phyloP scores from a whole-genome alignment of 2,329 filamentous ascomycete genomes.

The Penicillium janthinellum region DNA sequence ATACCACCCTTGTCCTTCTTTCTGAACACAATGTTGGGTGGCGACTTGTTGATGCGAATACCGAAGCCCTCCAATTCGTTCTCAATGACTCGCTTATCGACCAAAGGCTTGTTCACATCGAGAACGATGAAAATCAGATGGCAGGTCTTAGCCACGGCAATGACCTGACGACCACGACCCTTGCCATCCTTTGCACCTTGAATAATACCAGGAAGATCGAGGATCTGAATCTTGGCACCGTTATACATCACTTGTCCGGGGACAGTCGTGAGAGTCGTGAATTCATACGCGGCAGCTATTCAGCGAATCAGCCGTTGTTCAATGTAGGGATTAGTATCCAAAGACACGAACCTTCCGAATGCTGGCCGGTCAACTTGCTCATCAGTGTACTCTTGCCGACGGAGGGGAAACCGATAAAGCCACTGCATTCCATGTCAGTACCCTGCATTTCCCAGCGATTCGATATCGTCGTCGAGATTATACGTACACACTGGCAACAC shows the following conservation, averaged over 20 bases:
- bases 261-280: constrained; percentile 96
- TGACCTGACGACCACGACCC: constrained; percentile 95
- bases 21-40: constrained; percentile 98
- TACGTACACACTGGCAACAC: constrained; percentile 82
- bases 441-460: not conserved
- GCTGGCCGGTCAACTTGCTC: constrained; percentile 90
- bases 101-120: constrained; percentile 97
- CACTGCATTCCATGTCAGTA: constrained; percentile 43
- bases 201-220: constrained; percentile 98
- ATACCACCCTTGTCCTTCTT: constrained; percentile 99
- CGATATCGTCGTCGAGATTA: not conserved
- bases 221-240: constrained; percentile 95
- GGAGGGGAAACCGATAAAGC: constrained; percentile 97
- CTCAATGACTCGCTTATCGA: constrained; percentile 95
- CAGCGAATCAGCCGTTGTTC: constrained; percentile 19
- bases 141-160: constrained; percentile 98
- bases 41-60: constrained; percentile 94
- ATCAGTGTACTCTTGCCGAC: constrained; percentile 98
- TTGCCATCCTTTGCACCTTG: constrained; percentile 98
- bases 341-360: constrained; percentile 69
- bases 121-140: constrained; percentile 98
- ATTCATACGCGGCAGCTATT: constrained; percentile 88
- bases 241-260: constrained; percentile 96
- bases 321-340: not conserved
- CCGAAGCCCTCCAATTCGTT: constrained; percentile 94